Base-by-base conservation (phyloP, 352 stramenopile species). In the Phytophthora europaea region DNA sequence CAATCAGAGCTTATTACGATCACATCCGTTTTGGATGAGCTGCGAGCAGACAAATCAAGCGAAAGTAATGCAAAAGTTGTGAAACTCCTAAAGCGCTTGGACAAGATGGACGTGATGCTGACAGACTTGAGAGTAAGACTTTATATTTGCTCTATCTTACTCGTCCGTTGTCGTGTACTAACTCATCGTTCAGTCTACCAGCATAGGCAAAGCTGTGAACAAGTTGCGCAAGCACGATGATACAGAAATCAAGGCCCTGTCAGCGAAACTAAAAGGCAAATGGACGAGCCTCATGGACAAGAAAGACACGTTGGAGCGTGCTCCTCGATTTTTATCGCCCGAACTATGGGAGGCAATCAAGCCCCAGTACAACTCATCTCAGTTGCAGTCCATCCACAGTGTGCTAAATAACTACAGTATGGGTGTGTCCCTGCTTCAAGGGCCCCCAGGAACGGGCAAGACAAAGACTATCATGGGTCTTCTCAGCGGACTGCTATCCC, bases 381-480 rank as follows among this genome's bases (percentile, higher is more conserved):
- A 97, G 68, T 75, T 97, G 33, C 90, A 97, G 64, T 94, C 88
- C 12, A 92, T 97, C 48, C 88, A 96, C 69, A 96, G 82, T 48
- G 89, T 94, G 23, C 65, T 97, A 6, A 96, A 94, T 78, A 96
- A 97, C 75, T 97, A 97, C 76, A 88, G 68, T 10, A 79, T 87
- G 34, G 90, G 88, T 16, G 87, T 97, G 26, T 96, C 87, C n/a
- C 58, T 97, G 31, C 83, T 99, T 6, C 97, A 99, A 82, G 98
- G 97, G 15, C 97, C 97, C 6, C 98, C 98, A 2, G 97, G 97
- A 65, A 99, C 94, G 18, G 96, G 96, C 36, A 99, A 99, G 76
- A 99, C 96, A 2, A 96, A 96, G 65, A 98, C 94, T 4, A 96
- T 98, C 50, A 92, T 97, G 85, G 90, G 78, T 0, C 53, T 97